Conservation (phyloP, 2,329 filamentous ascomycete genomes). For the Hypoxylon sp. region DNA sequence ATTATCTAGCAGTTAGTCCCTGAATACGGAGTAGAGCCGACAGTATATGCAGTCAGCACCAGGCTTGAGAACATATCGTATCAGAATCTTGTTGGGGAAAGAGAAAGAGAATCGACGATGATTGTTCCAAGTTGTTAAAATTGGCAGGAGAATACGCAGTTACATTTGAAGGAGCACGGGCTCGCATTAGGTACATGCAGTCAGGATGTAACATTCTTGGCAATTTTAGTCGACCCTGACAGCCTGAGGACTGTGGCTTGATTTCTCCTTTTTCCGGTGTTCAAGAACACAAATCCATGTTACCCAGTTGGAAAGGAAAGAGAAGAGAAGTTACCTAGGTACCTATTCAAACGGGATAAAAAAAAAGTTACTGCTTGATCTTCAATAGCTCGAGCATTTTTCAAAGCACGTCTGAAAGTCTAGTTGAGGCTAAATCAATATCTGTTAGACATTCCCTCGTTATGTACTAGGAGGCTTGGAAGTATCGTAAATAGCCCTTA, state of each 20-base stretch:
- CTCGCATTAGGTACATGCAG: too few relatives aligned
- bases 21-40: background rate
- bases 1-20: too few relatives aligned
- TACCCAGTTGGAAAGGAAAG: background rate
- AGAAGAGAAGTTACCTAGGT: background rate
- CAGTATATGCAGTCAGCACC: background rate
- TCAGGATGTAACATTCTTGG: too few relatives aligned
- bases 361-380: background rate
- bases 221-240: too few relatives aligned
- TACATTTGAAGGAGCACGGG: conserved; percentile 29
- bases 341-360: background rate
- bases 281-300: background rate
- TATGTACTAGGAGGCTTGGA: background rate
- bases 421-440: background rate
- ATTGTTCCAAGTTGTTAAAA: conserved; percentile 31
- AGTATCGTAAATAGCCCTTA: conserved; percentile 25
- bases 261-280: background rate
- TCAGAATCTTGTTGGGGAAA: conserved; percentile 13
- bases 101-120: conserved; percentile 11
- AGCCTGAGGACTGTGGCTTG: too few relatives aligned
- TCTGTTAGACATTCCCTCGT: background rate
- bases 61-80: background rate
- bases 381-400: background rate
- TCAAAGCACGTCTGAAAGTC: background rate
- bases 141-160: conserved; percentile 17